Base-by-base conservation (phyloP, 1,284 basidiomycete species). In the Cryptococcus jaspeensis region DNA sequence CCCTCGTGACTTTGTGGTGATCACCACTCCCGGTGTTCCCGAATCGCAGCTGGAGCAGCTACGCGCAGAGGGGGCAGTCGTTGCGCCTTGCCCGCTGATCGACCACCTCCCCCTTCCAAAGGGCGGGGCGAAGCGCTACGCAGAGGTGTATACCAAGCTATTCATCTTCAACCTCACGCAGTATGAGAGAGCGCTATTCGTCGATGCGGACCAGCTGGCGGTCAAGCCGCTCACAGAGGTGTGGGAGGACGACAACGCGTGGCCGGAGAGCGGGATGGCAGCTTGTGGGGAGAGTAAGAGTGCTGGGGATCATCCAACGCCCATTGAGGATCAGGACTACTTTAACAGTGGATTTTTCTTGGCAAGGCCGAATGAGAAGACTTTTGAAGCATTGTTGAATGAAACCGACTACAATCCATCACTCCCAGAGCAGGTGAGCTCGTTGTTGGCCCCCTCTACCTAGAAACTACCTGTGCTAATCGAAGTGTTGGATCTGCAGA, bases 301-400 rank as follows among this genome's bases (percentile, higher is more conserved):
- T 22, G 32, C 25, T 6, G 8, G 39, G 43, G 16, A 6, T 12
- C 25, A 47, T 20, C 39, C 28, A 51, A 53, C 37, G 41, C 38
- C 16, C 9, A 32, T 25, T 15, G 40, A 42, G 32, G 40, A 58
- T 43, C 22, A 35, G 12, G 20, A 20, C 4, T 28, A 47, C 20
- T 50, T 61, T 35, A 55, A 58, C 28, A 37, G 35, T 25, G 59
- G 56, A 4, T 54, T 61, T 28, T 43, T 56, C 38, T 18, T 61
- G 37, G 54, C 50, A 12, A 40, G 44, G 20, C 59, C 59, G 2
- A 41, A 44, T 22, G 86, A 87, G 22, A 83, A 84, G 8, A 82
- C 93, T 51, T 92, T 90, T 16, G 92, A 95, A 77, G 89, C 85
- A 73, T 81, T 92, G 50, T 93, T 96, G 54, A 78, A 85, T 18